Base-by-base conservation (phyloP, 768 basidiomycete species). In the Tephrocybe sp. region DNA sequence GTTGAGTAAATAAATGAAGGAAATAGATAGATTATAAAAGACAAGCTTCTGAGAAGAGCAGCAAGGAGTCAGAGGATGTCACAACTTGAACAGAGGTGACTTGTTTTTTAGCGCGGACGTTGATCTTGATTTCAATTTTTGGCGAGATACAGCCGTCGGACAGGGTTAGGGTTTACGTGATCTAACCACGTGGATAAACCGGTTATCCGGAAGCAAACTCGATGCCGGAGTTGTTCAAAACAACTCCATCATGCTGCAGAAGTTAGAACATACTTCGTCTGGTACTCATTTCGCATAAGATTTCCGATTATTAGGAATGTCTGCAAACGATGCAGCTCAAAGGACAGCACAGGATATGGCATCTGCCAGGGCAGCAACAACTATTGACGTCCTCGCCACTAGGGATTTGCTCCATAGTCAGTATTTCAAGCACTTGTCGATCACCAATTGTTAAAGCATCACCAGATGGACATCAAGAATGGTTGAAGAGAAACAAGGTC, bases 291-390 rank as follows among this genome's bases (percentile, higher is more conserved):
- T 26, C 38, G 8, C 2, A 40, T 39, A 5, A 16, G 8, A 31
- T 26, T 23, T 23, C 35, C 12, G 13, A 12, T 19, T 20, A 26
- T 14, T 34, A 30, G 46, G 19, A 16, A 54, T 58, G 57, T 41
- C 57, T 39, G 36, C 33, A 16, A 45, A 38, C 55, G 73, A 77
- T 60, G 56, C 69, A 34, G 79, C 71, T 46, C 71, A 65, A 22
- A 79, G 77, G 58, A 82, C 77, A 10, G 71, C 58, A 2, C 57
- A 72, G 39, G 85, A 85, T 57, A 78, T 87, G 77, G 60, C 58
- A 31, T 64, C 63, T 14, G 83, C 84, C 0, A 68, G 84, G 23
- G 60, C 56, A n/a, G 62, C 48, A 11, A 66, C 78, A 11, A 69
- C 75, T 1, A 63, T 85, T 39, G 65, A 74, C 36, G 60, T 79